Conservation (phyloP, 352 stramenopile genomes). For the Hyaloperonospora brassicae region DNA sequence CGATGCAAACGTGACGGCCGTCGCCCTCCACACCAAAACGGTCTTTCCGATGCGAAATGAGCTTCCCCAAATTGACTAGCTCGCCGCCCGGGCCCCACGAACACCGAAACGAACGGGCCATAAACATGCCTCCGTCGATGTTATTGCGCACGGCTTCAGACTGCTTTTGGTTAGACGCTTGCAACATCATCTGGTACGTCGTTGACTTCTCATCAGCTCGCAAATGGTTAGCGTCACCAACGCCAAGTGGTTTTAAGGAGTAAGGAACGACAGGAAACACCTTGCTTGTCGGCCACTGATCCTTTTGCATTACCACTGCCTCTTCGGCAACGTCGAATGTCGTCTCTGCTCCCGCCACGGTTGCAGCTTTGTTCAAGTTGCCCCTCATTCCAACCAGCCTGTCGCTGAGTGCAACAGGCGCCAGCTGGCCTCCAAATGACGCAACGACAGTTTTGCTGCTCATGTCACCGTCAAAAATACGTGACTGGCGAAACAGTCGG, state of each 20-base stretch:
- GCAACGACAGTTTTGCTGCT: conserved; percentile 21
- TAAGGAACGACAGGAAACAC: conserved; percentile 31
- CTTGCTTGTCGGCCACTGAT: conserved; percentile 24
- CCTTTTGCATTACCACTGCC: conserved; percentile 13
- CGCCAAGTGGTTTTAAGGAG: conserved; percentile 23
- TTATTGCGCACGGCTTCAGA: conserved; percentile 37
- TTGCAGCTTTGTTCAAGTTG: conserved; percentile 3
- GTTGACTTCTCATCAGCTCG: conserved; percentile 37
- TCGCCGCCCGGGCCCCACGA: conserved; percentile 74
- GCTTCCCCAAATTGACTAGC: conserved; percentile 52
- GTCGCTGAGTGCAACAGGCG: conserved; percentile 7
- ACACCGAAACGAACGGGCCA: conserved; percentile 73
- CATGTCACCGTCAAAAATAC: conserved; percentile 28
- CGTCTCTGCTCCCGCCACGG: conserved; percentile 7
- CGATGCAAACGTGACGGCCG: conserved; percentile 33
- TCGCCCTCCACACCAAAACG: conserved; percentile 16
- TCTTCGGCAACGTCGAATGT: conserved; percentile 20
- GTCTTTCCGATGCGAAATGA: conserved; percentile 23
- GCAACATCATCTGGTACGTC: conserved; percentile 64
- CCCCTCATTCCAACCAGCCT: conserved; percentile 15
- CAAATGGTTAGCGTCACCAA: conserved; percentile 21
- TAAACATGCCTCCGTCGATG: conserved; percentile 59
- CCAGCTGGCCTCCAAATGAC: conserved; percentile 31
- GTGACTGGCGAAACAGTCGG: conserved; percentile 38
- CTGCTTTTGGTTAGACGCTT: conserved; percentile 30